These are phyloP conservation scores for Russula sp. DNA, from an alignment of 768 basidiomycete species.

Conservation along the genomic window DNA sequence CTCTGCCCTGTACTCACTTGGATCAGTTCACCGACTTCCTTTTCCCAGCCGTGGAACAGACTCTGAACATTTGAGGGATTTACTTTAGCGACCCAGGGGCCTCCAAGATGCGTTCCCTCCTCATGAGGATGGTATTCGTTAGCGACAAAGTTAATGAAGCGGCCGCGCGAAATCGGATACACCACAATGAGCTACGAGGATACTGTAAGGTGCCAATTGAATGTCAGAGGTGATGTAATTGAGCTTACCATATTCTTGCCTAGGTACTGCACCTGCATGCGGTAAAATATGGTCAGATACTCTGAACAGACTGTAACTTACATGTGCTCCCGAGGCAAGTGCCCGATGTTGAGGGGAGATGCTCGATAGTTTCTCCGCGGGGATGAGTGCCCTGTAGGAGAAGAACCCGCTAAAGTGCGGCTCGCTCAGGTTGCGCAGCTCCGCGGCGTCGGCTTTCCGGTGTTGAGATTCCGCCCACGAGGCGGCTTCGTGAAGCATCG, in stretches of 20 bases:
- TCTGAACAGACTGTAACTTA: conserved; percentile 32
- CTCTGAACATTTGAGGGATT: conserved; percentile 6
- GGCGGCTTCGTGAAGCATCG: conserved; percentile 38
- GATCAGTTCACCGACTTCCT: conserved; percentile 40
- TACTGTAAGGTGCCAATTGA: too few species aligned
- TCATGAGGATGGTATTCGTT: conserved; percentile 17
- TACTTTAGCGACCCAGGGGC: conserved; percentile 12
- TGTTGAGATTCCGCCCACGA: conserved; percentile 39
- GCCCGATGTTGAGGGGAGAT: conserved; percentile 48
- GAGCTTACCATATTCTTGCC: conserved; percentile 43
- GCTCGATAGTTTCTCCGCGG: conserved; percentile 47
- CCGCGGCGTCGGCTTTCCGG: conserved; percentile 41
- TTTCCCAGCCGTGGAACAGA: conserved; percentile 23
- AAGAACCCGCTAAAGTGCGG: conserved; percentile 58
- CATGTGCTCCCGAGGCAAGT: conserved; percentile 48
- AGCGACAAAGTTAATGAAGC: conserved; percentile 46
- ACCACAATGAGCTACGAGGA: conserved; percentile 52
- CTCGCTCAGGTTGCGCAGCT: conserved; percentile 42
- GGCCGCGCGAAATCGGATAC: conserved; percentile 59
- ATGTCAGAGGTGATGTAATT: not conserved
- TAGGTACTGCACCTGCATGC: conserved; percentile 46
- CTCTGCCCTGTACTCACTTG: conserved; percentile 41
- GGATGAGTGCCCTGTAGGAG: conserved; percentile 60
- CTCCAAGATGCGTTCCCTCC: conserved; percentile 13
- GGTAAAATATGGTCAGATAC: not conserved